Base-by-base conservation (phyloP, 768 basidiomycete genomes). In the Candolleomyces aberdarensis region DNA sequence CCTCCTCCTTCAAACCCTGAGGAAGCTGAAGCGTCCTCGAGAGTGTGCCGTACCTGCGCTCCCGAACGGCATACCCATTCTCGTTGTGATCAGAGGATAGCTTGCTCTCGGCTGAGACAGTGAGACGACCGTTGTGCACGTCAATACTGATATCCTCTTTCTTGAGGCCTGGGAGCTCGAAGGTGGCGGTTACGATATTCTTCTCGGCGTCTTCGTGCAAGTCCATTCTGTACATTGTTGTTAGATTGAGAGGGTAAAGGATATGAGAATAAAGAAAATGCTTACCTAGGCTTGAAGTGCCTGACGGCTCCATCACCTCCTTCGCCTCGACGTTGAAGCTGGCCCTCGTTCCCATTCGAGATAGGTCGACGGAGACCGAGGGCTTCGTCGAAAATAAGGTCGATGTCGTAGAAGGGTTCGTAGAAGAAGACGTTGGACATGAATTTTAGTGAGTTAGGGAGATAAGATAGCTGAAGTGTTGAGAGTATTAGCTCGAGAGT, bases 151-250 rank as follows among this genome's bases (percentile, higher is more conserved):
- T 73, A 60, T 85, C 71, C 50, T 84, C 79, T 39, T 81, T 79
- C 58, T 72, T 72, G 43, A 86, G 31, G 20, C 85, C 85, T 0
- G 86, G 85, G 6, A 87, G 71, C 63, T 87, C 85, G 66, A 87
- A 84, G 7, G 75, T 70, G 46, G 85, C 85, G 0, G 81, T 83
- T 43, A 86, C 80, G 41, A 73, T 66, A 65, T 84, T 83, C 22
- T 69, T 71, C 20, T 80, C 75, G 0, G 65, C 50, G 60, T 83
- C 72, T 64, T 86, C 84, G 65, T 83, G 80, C 13, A 85, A 70
- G 63, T 85, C 82, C 79, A 86, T 80, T 64, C 85, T 85, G 62
- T 31, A 36, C 8, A 36, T 11, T 1, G 11, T 31, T 7, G 19
- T 43, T 36, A 36, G 36, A 36, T 7, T 36, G 8, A 1, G 36